A percentile compares a stretch with the other conserved stretches of the same genome.
Conservation (phyloP, 306 rosid species). For the Fragaria nilgerrensis region DNA sequence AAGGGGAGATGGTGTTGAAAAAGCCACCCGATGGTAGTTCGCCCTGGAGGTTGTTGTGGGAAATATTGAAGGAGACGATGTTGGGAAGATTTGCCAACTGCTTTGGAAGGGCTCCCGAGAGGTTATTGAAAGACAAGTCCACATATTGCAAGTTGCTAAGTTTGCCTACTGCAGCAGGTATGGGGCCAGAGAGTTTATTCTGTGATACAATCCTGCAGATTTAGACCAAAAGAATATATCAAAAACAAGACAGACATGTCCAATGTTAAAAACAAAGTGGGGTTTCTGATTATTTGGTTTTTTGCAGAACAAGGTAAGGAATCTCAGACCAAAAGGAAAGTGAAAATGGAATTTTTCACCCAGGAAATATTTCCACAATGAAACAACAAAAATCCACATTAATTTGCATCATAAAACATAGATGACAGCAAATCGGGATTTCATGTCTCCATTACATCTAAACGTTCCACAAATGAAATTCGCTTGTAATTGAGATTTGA, state of each 20-base stretch:
- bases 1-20: slow-evolving; percentile 86
- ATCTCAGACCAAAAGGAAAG: neutral
- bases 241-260: slow-evolving; percentile 6
- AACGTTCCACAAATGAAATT: neutral
- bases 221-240: slow-evolving; percentile 10
- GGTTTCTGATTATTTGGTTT: slow-evolving; percentile 1
- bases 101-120: slow-evolving; percentile 78
- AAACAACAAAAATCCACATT: neutral
- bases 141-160: slow-evolving; percentile 66
- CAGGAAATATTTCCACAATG: neutral
- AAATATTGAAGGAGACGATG: slow-evolving; percentile 73
- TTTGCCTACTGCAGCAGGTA: slow-evolving; percentile 74
- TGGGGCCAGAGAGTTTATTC: slow-evolving; percentile 59
- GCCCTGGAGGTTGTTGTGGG: slow-evolving; percentile 90
- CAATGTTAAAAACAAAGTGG: neutral
- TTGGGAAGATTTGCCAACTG: slow-evolving; percentile 85
- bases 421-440: neutral
- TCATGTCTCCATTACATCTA: neutral
- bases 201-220: slow-evolving; percentile 61
- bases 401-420: neutral
- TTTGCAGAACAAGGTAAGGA: neutral
- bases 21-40: slow-evolving; percentile 89
- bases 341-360: neutral
- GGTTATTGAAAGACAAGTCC: slow-evolving; percentile 75
- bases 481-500: neutral